A percentile compares a stretch with the other conserved stretches of the same genome.
Conservation (phyloP, 768 basidiomycete genomes). For the Flagelloscypha sp. region DNA sequence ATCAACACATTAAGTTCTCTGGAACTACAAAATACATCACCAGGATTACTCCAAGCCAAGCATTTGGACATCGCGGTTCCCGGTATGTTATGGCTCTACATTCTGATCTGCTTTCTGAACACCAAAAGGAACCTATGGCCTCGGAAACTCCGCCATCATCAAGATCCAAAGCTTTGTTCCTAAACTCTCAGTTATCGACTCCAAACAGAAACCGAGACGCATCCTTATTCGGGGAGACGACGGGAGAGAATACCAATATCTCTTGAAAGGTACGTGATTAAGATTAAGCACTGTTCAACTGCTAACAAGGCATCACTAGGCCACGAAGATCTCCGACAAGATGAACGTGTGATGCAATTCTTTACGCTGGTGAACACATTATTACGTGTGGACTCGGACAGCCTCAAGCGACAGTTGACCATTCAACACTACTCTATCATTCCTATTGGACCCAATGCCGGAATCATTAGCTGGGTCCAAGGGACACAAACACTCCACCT, state of each 20-base stretch:
- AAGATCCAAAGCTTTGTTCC: constrained; percentile 44
- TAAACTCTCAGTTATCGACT: constrained; percentile 51
- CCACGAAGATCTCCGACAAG: constrained; percentile 61
- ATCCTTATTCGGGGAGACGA: constrained; percentile 48
- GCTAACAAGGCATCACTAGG: constrained; percentile 30
- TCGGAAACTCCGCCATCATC: constrained; percentile 22
- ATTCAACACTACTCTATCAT: constrained; percentile 54
- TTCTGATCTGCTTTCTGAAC: background rate
- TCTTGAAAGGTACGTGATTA: constrained; percentile 40
- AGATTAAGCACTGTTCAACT: background rate
- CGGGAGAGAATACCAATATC: constrained; percentile 50
- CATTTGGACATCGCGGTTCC: constrained; percentile 56
- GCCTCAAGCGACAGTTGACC: constrained; percentile 54
- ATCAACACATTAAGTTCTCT: too few species aligned
- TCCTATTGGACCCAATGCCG: constrained; percentile 54
- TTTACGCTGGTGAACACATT: constrained; percentile 60
- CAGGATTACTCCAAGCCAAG: constrained; percentile 46
- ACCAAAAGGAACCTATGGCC: background rate
- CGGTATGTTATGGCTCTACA: constrained; percentile 24
- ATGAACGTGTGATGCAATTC: constrained; percentile 63
- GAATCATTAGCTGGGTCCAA: constrained; percentile 54
- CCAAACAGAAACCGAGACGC: constrained; percentile 55
- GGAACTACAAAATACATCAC: constrained; percentile 59
- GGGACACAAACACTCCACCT: constrained; percentile 57
- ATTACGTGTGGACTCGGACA: constrained; percentile 50